Percentiles rank a stretch among this genome's conserved stretches.
Conservation (phyloP, 1,284 basidiomycete species). For the Trichosporon sp. region DNA sequence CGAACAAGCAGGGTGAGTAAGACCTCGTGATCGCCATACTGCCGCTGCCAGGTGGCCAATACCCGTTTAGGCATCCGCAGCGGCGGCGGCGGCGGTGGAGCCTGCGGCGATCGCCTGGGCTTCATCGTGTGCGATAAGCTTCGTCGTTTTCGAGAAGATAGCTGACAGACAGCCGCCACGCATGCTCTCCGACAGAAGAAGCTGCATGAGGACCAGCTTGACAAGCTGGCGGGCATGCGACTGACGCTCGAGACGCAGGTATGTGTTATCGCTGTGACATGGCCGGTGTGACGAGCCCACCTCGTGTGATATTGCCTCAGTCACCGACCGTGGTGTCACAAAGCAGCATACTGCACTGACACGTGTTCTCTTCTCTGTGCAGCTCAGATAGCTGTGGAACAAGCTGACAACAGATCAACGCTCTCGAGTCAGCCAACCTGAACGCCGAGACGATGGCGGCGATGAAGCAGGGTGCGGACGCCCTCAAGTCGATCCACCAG, state of each 20-base stretch:
- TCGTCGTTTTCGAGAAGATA: too few species aligned
- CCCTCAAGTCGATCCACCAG: slow-evolving; percentile 88
- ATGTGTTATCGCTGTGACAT: slow-evolving; percentile 23
- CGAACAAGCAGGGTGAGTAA: slow-evolving; percentile 85
- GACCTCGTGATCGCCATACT: background rate
- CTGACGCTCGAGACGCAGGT: slow-evolving; percentile 93
- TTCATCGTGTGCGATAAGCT: background rate
- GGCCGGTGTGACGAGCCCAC: background rate
- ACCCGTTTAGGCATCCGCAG: background rate
- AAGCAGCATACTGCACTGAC: background rate
- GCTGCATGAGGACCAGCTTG: slow-evolving; percentile 82
- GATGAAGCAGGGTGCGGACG: slow-evolving; percentile 95
- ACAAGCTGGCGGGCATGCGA: slow-evolving; percentile 80
- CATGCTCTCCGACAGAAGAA: slow-evolving; percentile 96
- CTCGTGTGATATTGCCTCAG: background rate
- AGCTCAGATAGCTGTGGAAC: too few species aligned
- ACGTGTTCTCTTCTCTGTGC: background rate
- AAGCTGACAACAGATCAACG: slow-evolving; percentile 66
- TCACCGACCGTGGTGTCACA: background rate
- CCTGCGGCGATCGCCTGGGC: background rate
- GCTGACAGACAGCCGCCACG: slow-evolving; percentile 67
- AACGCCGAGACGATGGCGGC: slow-evolving; percentile 97
- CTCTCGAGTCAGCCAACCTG: slow-evolving; percentile 95
- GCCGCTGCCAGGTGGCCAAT: background rate
- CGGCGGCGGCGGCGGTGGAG: background rate